Evolutionary conservation across 2,329 filamentous ascomycete species (phyloP).

Genomic region (Paecilomyces sp.): DNA sequence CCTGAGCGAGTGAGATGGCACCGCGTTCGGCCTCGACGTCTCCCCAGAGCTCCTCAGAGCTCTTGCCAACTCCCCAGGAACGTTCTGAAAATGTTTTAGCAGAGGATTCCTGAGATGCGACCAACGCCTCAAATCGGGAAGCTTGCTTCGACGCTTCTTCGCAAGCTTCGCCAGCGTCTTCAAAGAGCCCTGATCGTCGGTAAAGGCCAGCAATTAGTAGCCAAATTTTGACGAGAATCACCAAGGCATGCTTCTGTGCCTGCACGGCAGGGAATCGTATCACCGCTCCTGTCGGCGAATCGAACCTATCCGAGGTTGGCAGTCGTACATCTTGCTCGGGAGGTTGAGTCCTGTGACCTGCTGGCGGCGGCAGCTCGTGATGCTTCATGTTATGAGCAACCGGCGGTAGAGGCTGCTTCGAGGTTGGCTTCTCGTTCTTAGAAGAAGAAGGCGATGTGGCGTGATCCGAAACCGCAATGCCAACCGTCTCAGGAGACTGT

Average conservation of each 20-base stretch:
- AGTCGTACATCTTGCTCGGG: slow-evolving; percentile 32
- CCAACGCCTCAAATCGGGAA: slow-evolving; percentile 60
- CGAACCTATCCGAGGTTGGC: slow-evolving; percentile 27
- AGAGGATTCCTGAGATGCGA: slow-evolving; percentile 55
- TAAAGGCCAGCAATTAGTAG: slow-evolving; percentile 85
- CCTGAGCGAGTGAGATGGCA: slow-evolving; percentile 56
- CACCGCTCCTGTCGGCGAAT: slow-evolving; percentile 33
- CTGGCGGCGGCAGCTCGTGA: slow-evolving; percentile 24
- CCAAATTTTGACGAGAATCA: slow-evolving; percentile 72
- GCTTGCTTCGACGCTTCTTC: slow-evolving; percentile 75
- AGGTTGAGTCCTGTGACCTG: slow-evolving; percentile 37
- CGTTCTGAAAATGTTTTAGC: slow-evolving; percentile 55
- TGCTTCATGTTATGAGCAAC: slow-evolving; percentile 32
- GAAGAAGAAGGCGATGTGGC: slow-evolving; percentile 9
- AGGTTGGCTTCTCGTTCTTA: slow-evolving; percentile 14
- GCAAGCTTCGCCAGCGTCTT: slow-evolving; percentile 73
- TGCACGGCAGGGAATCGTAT: slow-evolving; percentile 46
- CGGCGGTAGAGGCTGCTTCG: slow-evolving; percentile 24
- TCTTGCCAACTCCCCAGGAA: slow-evolving; percentile 74
- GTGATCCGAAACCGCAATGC: slow-evolving; percentile 20
- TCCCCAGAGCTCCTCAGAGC: slow-evolving; percentile 74
- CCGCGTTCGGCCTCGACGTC: slow-evolving; percentile 78
- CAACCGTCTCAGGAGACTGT: slow-evolving; percentile 15
- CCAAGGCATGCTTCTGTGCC: slow-evolving; percentile 49
- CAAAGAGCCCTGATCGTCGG: slow-evolving; percentile 67